Evolutionary conservation across 768 basidiomycete species (phyloP).

Genomic region (Lepiota venenata): DNA sequence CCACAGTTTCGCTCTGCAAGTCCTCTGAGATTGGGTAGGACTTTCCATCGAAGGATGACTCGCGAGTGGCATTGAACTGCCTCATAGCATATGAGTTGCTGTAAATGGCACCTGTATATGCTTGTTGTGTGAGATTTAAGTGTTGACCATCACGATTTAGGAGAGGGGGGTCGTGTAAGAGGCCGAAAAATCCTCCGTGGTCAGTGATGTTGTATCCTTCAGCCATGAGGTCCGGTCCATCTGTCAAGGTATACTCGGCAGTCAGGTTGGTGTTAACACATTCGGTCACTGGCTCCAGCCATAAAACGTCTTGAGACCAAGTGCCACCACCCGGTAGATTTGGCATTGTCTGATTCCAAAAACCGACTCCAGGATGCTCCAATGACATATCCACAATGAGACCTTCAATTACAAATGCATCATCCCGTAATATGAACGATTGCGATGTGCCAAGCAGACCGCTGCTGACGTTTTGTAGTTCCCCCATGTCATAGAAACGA

Average conservation of each 20-base stretch:
- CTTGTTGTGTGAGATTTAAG: slow-evolving; percentile 15
- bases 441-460: too few relatives aligned
- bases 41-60: too few relatives aligned
- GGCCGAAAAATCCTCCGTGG: neutral
- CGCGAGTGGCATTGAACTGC: too few relatives aligned
- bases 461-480: too few relatives aligned
- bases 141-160: slow-evolving; percentile 17
- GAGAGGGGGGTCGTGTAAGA: slow-evolving; percentile 9
- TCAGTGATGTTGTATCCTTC: neutral
- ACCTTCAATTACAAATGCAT: neutral
- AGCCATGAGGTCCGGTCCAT: neutral
- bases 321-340: too few relatives aligned
- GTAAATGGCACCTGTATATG: slow-evolving; percentile 20
- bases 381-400: slow-evolving; percentile 1
- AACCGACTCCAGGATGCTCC: slow-evolving; percentile 1
- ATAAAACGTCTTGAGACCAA: too few relatives aligned
- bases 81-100: too few relatives aligned
- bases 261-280: neutral
- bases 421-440: neutral
- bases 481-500: too few relatives aligned
- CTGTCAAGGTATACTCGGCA: neutral
- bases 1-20: too few relatives aligned
- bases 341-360: slow-evolving; percentile 2
- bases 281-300: neutral
- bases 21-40: slow-evolving; percentile 9